Base-by-base conservation (phyloP, 169 alveolate species). In the Plasmodium relictum region DNA sequence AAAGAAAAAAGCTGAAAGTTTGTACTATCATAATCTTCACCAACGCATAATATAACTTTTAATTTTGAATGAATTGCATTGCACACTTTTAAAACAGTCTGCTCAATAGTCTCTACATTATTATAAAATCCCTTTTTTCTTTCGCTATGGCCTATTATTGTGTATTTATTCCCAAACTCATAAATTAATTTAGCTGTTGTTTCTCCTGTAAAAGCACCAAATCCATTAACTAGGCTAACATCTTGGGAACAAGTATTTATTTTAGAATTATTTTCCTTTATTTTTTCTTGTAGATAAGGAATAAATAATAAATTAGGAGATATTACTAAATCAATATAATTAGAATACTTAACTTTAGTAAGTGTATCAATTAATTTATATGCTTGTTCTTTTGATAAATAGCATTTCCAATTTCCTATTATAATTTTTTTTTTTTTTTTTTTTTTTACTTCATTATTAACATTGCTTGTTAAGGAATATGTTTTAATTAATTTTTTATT, bases 181-280 rank as follows among this genome's bases (percentile, higher is more conserved):
- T 88, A 83, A 31, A 93, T 56, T 72, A 93, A 76, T 22, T 74
- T 92, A 9, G 96, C 96, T 16, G 96, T 93, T 70, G 93, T 92
- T 65, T 93, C 96, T 10, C 96, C 96, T 52, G 96, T 93, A 66
- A 69, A 93, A 16, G 95, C 93, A 5, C 96, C 96, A n/a, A 88
- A 85, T 16, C 88, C 92, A 6, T 73, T 73, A 66, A 73, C 88
- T 63, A 74, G 39, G 44, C 92, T 87, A 24, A 87, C 80, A 50
- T 87, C 88, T 66, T 87, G 92, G 4, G 92, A 48, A 59, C 92
- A 87, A 0, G 83, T 44, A 24, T 16, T 54, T 69, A 83, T 83
- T 44, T 68, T 83, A n/a, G 91, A 83, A 16, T 83, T 54, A 42
- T 83, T 83, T n/a, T 68, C 56, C 22, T 66, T 45, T 52, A 83